Base-by-base conservation (phyloP, 208 protist genomes). In the Leishmania gerbilli region DNA sequence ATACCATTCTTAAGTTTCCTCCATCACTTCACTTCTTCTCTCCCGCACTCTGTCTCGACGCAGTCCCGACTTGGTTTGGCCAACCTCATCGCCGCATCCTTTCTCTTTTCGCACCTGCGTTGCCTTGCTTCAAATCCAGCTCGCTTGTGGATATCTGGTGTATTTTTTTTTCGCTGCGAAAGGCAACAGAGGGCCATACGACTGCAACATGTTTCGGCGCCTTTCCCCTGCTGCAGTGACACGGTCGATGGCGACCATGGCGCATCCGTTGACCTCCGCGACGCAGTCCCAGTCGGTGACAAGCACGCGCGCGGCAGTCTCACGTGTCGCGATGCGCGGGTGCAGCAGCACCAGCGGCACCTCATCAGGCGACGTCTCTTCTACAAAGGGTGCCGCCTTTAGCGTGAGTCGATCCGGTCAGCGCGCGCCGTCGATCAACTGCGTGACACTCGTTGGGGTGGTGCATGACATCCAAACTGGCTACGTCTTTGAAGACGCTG, bases 401-500 rank as follows among this genome's bases (percentile, higher is more conserved):
- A 81, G 49, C 45, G 55, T 58, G 45, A 62, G 80, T 37, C 83
- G 79, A 24, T 76, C 74, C 24, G 82, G 77, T 13, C 68, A 76
- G 55, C 82, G 82, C 7, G 81, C 78, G 75, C 72, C 92, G 31
- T 89, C 87, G 31, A 90, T 98, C 67, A 98, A 98, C 87, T 93
- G 88, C 81, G 95, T 98, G 24, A 95, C 95, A 24, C 87, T 98
- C 2, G 92, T 98, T 34, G 95, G 95, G n/a, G 95, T 98, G 7
- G 93, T 91, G 77, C 95, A 98, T 84, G 95, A 98, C 83, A 89
- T 98, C 51, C 95, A 98, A 82, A 91, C 81, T 67, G 95, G 95
- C 31, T 98, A 91, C 82, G 95, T 98, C 64, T 98, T 94, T 71
- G 95, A 98, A 76, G 95, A 98, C 42, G 92, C 95, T 47, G 95